A percentile compares a stretch with the other conserved stretches of the same genome.
phyloP scores from a whole-genome alignment of 2,329 filamentous ascomycete species.

The Cladosporium velox region DNA sequence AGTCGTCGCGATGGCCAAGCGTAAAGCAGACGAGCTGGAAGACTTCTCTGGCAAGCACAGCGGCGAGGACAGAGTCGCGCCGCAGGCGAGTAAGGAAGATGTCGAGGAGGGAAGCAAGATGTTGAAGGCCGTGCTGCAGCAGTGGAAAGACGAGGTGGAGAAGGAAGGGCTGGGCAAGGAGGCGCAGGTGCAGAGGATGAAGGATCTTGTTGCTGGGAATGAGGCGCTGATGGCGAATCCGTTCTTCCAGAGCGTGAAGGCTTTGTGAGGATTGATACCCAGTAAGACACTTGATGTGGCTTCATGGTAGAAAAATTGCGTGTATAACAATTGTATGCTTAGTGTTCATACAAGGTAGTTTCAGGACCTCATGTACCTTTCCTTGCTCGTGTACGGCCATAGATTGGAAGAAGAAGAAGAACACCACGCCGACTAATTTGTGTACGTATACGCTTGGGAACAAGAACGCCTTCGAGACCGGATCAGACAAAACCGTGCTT shows the following conservation, averaged over 20 bases:
- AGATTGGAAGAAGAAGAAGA: not conserved
- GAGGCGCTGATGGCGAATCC: slow-evolving; percentile 62
- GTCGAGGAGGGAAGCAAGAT: slow-evolving; percentile 84
- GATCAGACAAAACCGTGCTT: not conserved
- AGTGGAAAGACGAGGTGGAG: slow-evolving; percentile 74
- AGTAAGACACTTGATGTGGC: not conserved
- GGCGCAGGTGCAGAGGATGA: slow-evolving; percentile 77
- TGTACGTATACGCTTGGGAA: not conserved
- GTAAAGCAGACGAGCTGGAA: slow-evolving; percentile 96
- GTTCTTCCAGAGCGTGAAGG: slow-evolving; percentile 66
- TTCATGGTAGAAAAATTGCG: not conserved
- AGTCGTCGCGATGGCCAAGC: slow-evolving; percentile 98
- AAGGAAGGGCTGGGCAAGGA: slow-evolving; percentile 63
- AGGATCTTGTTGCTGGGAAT: slow-evolving; percentile 75
- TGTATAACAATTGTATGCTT: not conserved
- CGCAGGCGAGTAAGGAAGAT: slow-evolving; percentile 75
- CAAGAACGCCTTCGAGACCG: not conserved
- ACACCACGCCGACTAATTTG: not conserved
- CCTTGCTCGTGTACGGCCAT: not conserved
- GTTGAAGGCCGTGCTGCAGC: slow-evolving; percentile 77
- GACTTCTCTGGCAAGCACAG: slow-evolving; percentile 81
- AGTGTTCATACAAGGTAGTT: not conserved
- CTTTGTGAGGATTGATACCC: slow-evolving; percentile 38
- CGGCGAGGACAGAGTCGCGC: not conserved
- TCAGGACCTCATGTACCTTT: not conserved